Evolutionary conservation across 805 yeast species (phyloP), one percentile per base, ranked within the genome.

Genomic region (Jamesozyma rosinii): DNA sequence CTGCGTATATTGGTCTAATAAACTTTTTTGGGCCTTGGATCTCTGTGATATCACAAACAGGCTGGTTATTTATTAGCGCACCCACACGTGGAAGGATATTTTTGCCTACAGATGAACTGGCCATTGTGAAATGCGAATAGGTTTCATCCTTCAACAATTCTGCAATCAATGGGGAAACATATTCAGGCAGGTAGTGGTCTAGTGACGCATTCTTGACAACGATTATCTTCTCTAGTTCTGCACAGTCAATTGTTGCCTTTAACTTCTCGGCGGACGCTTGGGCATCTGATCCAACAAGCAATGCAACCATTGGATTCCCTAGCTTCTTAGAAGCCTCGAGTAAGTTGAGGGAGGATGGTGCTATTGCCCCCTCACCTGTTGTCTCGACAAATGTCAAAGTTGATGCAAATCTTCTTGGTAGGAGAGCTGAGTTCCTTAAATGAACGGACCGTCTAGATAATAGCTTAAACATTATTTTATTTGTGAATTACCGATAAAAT

Each of bases 1-100:
- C 98, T 18, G 98, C 97, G 61, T 85, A 92, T 32, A 90, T 87
- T 37, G 97, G 97, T 63, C 97, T 81, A 32, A 82, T 79, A 64
- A 90, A 92, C 6, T 92, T 83, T 48, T 74, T 76, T 15, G 76
- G 71, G 41, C 77, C 68, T 50, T 74, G 75, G 33, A 90, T 81
- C 55, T 76, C 75, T 52, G 75, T 76, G 45, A 92, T 74, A 59
- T 90, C 97, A 22, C 90, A 78, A 40, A 92, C 67, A 24, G 96
- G 97, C 67, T 90, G 97, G 19, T 76, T 74, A 57, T 90, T 95
- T 40, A 90, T 67, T 44, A 83, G 57, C 1, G 96, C 96, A 29
- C 86, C 95, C 19, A 83, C 72, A 51, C 97, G 74, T 33, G 98
- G 97, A 38, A 92, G 67, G 27, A 89, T 67, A 47, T 82, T 82